Percentiles rank a stretch among this genome's conserved stretches.
Evolutionary conservation across 345 rosid genomes (phyloP).

Genomic region (Alliaria petiolata): DNA sequence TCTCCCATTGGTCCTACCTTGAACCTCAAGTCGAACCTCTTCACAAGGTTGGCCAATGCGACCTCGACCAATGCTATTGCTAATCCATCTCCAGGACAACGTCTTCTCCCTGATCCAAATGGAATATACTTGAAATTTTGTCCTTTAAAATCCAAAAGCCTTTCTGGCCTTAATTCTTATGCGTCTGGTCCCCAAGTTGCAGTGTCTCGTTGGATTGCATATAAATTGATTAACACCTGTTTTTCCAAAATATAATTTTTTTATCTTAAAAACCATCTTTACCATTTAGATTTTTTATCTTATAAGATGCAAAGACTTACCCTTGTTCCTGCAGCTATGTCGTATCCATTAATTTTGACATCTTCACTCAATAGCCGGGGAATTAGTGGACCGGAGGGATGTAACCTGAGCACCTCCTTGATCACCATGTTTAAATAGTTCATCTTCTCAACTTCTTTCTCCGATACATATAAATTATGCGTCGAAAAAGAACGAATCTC

Average conservation of each 20-base stretch:
- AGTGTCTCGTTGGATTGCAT: constrained; percentile 24
- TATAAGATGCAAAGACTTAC: background rate
- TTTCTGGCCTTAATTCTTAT: constrained; percentile 25
- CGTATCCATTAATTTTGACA: constrained; percentile 21
- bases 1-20: background rate
- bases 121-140: constrained; percentile 23
- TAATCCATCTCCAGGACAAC: constrained; percentile 13
- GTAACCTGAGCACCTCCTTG: constrained; percentile 31
- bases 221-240: constrained; percentile 27
- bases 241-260: background rate
- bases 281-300: background rate
- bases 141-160: constrained; percentile 26
- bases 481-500: background rate
- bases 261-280: background rate
- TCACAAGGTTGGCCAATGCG: constrained; percentile 6
- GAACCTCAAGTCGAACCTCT: constrained; percentile 18
- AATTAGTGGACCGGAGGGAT: constrained; percentile 32
- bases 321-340: constrained; percentile 22
- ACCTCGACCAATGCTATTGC: constrained; percentile 1
- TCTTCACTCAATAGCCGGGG: constrained; percentile 9
- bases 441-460: background rate
- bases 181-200: constrained; percentile 19
- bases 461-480: background rate
- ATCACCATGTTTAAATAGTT: background rate
- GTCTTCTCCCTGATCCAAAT: constrained; percentile 26